Conservation (phyloP, 2,329 filamentous ascomycete genomes). For the Ceratocystis cubensis region DNA sequence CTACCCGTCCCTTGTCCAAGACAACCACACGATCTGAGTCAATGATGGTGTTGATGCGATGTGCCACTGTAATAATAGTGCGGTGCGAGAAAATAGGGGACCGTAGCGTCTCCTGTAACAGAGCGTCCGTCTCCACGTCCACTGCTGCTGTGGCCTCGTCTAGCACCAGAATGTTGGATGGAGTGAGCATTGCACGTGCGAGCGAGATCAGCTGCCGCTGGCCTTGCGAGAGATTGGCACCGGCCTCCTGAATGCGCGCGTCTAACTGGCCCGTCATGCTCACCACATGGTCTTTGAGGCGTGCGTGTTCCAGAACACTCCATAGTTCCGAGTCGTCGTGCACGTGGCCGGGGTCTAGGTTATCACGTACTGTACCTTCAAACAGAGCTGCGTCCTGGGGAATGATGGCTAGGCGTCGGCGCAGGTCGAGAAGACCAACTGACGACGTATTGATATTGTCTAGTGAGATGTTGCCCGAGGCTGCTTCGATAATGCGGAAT, state of each 20-base stretch:
- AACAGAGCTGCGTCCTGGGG: slow-evolving; percentile 96
- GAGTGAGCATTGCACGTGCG: slow-evolving; percentile 83
- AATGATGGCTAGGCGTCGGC: slow-evolving; percentile 85
- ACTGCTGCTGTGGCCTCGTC: slow-evolving; percentile 86
- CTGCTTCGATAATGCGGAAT: slow-evolving; percentile 90
- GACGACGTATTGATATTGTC: slow-evolving; percentile 79
- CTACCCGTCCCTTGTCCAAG: slow-evolving; percentile 77
- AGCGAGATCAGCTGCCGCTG: slow-evolving; percentile 90
- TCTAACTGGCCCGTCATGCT: slow-evolving; percentile 83
- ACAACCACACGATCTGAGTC: slow-evolving; percentile 83
- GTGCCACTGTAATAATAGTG: slow-evolving; percentile 96
- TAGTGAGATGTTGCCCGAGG: slow-evolving; percentile 71
- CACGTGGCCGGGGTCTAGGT: slow-evolving; percentile 85
- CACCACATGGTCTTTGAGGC: slow-evolving; percentile 78
- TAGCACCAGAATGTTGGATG: slow-evolving; percentile 90
- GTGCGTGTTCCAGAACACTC: slow-evolving; percentile 89
- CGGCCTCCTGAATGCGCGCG: slow-evolving; percentile 82
- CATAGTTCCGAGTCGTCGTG: slow-evolving; percentile 96
- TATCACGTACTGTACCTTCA: slow-evolving; percentile 84
- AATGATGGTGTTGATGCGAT: slow-evolving; percentile 95
- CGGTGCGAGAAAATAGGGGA: slow-evolving; percentile 67
- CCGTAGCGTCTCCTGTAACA: slow-evolving; percentile 52
- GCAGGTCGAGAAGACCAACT: slow-evolving; percentile 80
- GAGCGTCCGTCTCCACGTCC: slow-evolving; percentile 54
- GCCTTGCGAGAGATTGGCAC: slow-evolving; percentile 88